Conservation (phyloP, 2,329 filamentous ascomycete genomes). For the Magnaporthiopsis incrustans region DNA sequence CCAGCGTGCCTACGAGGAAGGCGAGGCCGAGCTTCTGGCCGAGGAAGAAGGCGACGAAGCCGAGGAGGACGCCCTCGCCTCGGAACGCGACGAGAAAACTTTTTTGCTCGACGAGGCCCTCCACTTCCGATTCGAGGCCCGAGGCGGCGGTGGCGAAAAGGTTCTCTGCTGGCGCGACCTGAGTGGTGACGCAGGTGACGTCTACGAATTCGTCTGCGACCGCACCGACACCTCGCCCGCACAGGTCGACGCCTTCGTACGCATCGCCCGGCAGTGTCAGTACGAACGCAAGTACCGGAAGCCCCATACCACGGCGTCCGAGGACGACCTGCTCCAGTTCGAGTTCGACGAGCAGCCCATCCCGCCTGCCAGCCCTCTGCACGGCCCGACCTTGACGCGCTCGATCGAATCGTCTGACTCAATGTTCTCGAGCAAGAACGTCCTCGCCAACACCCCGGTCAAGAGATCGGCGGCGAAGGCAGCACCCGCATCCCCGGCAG, state of each 20-base stretch:
- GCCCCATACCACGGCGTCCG: slow-evolving; percentile 69
- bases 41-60: slow-evolving; percentile 84
- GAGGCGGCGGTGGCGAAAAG: slow-evolving; percentile 70
- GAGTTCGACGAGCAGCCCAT: slow-evolving; percentile 63
- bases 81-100: slow-evolving; percentile 92
- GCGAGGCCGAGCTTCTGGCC: slow-evolving; percentile 82
- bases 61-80: slow-evolving; percentile 62
- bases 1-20: slow-evolving; percentile 94
- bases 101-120: slow-evolving; percentile 91
- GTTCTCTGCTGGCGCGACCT: slow-evolving; percentile 92
- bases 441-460: slow-evolving; percentile 35
- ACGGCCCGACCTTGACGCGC: slow-evolving; percentile 47
- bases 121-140: slow-evolving; percentile 76
- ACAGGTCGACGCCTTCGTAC: slow-evolving; percentile 72
- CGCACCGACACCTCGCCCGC: slow-evolving; percentile 51
- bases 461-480: slow-evolving; percentile 30
- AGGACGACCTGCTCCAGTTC: slow-evolving; percentile 74
- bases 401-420: slow-evolving; percentile 51
- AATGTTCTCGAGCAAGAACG: slow-evolving; percentile 40
- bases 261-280: slow-evolving; percentile 83
- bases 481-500: neutral
- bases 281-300: slow-evolving; percentile 94
- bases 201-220: slow-evolving; percentile 98
- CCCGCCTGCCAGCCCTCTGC: slow-evolving; percentile 54
- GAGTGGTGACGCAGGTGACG: slow-evolving; percentile 84